A percentile compares a stretch with the other conserved stretches of the same genome.
These are phyloP conservation scores for Populus hybrid DNA, from an alignment of 441 rosid species.

Conservation along the genomic window DNA sequence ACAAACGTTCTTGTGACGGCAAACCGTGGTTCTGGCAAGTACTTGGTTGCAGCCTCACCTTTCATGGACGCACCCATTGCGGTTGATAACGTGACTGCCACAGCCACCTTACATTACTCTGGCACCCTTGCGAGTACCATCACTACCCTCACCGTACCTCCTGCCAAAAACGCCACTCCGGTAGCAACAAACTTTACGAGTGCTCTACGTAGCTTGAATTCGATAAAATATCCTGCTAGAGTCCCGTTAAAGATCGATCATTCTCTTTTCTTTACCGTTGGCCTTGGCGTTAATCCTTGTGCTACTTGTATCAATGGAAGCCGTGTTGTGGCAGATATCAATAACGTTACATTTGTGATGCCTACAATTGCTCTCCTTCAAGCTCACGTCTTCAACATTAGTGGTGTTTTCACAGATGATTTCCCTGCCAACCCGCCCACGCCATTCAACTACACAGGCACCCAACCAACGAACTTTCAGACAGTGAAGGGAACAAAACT, in stretches of 20 bases:
- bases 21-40: constrained; percentile 43
- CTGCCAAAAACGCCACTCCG: constrained; percentile 65
- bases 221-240: constrained; percentile 56
- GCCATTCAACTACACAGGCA: constrained; percentile 57
- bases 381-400: constrained; percentile 68
- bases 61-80: constrained; percentile 75
- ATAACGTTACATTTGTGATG: constrained; percentile 79
- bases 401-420: constrained; percentile 78
- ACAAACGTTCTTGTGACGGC: constrained; percentile 74
- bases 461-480: constrained; percentile 47
- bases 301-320: constrained; percentile 62
- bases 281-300: constrained; percentile 69
- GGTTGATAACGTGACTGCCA: constrained; percentile 68
- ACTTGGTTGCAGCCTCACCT: constrained; percentile 62
- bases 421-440: constrained; percentile 63
- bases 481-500: constrained; percentile 64
- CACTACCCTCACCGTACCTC: constrained; percentile 45
- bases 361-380: constrained; percentile 68
- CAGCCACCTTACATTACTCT: constrained; percentile 60
- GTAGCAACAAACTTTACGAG: constrained; percentile 46
- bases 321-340: constrained; percentile 61
- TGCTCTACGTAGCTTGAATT: constrained; percentile 70
- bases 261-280: constrained; percentile 57
- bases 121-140: constrained; percentile 48
- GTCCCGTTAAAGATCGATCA: constrained; percentile 71